These are phyloP conservation scores for Sherardia arvensis DNA, from an alignment of 257 asterid species.

Conservation along the genomic window DNA sequence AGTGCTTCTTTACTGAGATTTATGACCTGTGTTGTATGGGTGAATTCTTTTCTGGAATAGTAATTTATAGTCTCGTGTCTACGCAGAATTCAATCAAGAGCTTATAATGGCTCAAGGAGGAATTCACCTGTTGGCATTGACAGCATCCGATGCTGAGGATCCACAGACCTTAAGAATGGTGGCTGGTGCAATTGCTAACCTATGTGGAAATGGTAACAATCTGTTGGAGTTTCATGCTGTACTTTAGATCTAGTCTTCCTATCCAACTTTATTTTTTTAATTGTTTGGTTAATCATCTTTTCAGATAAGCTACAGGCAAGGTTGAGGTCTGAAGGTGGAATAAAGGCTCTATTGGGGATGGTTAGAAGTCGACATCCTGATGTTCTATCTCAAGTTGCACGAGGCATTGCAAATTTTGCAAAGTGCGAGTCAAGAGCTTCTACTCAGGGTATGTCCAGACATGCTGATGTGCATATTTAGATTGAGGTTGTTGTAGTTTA, in stretches of 20 bases:
- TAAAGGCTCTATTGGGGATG: conserved; percentile 94
- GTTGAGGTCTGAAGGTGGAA: conserved; percentile 95
- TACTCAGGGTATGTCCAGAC: conserved; percentile 47
- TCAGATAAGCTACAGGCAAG: conserved; percentile 88
- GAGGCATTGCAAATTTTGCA: conserved; percentile 95
- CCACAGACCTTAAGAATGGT: conserved; percentile 99
- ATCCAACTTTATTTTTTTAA: neutral
- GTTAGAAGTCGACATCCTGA: conserved; percentile 95
- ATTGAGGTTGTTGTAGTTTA: neutral
- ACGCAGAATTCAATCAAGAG: conserved; percentile 87
- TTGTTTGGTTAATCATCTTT: neutral
- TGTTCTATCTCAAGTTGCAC: conserved; percentile 93
- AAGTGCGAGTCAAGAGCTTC: conserved; percentile 96
- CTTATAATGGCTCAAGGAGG: conserved; percentile 99
- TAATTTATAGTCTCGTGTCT: conserved; percentile 4
- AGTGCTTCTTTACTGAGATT: neutral
- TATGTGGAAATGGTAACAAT: conserved; percentile 87
- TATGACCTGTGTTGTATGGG: conserved; percentile 4
- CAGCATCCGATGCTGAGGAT: conserved; percentile 95
- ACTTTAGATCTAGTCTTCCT: neutral
- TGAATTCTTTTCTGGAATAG: neutral
- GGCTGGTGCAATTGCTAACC: conserved; percentile 98
- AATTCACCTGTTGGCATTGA: conserved; percentile 64
- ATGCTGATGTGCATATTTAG: neutral
- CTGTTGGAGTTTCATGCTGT: neutral